Base-by-base conservation (phyloP, 2,329 filamentous ascomycete species). In the Clarireedia paspali region DNA sequence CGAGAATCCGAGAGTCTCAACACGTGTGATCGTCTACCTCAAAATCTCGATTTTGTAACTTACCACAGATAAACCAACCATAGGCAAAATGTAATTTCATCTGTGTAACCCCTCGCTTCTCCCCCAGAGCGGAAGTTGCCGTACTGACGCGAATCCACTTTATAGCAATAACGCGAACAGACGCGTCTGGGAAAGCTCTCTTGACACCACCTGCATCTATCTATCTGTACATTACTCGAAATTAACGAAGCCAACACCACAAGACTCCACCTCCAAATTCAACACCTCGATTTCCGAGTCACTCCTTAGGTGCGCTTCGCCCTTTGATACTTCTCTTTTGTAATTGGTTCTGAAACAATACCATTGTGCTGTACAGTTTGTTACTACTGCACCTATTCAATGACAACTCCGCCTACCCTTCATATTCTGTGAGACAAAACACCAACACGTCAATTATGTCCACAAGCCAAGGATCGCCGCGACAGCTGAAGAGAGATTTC, bases 401-500 rank as follows among this genome's bases (percentile, higher is more conserved):
- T 40, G 38, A 40, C 17, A 40, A 40, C 17, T n/a, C 17, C 38
- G 15, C 23, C 45, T 20, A 17, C 20, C 45, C 45, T 15, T 30
- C 27, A 30, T 14, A 17, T 45, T 45, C 20, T 45, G 20, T 45
- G 20, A 45, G n/a, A 45, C 10, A 45, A 20, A 20, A 23, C 17
- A 15, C 14, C 38, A n/a, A 17, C 38, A 40, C 17, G 17, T 17
- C 38, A 40, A 40, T 40, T 40, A 55, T 55, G 53, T 48, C 47
- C n/a, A 26, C 44, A 23, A 24, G n/a, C 12, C 30, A 54, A 46
- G 50, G 23, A 5, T 56, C 56, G 10, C 34, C 57, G 2, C 47
- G 49, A 36, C 46, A 59, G n/a, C 55, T 47, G 0, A 64, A 64
- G 57, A 58, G 63, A 46, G 55, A 61, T 38, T 53, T 52, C 9